Evolutionary conservation across 2,329 filamentous ascomycete species (phyloP).

Genomic region (Graphiopsis chlorocephala): DNA sequence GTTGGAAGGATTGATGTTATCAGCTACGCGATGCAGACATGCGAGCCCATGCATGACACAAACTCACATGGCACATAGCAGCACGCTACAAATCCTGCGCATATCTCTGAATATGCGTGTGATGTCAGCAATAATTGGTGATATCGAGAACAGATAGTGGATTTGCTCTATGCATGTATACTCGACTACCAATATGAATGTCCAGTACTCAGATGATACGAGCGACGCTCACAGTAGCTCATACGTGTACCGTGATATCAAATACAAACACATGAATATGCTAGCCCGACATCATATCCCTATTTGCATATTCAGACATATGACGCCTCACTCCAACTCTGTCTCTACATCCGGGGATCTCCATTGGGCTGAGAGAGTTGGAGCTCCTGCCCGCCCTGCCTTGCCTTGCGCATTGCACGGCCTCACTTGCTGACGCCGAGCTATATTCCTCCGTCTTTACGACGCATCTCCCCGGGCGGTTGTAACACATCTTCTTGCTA

Average conservation of each 20-base stretch:
- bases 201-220: neutral
- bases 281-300: neutral
- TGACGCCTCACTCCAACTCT: neutral
- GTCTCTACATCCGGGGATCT: neutral
- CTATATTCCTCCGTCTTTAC: neutral
- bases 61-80: constrained; percentile 7
- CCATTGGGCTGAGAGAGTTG: neutral
- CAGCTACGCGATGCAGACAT: neutral
- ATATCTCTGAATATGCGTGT: neutral
- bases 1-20: constrained; percentile 7
- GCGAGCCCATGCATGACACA: constrained; percentile 2
- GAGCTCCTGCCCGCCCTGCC: neutral
- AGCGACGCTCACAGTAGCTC: neutral
- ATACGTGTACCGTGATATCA: neutral
- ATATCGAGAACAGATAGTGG: neutral
- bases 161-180: no score
- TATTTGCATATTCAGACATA: neutral
- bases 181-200: neutral
- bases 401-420: neutral
- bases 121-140: neutral
- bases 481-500: neutral
- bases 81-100: constrained; percentile 5
- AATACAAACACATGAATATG: neutral
- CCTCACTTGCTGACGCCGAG: neutral
- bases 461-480: neutral